phyloP scores from a whole-genome alignment of 208 protist genomes.

The Porcisia deanei region DNA sequence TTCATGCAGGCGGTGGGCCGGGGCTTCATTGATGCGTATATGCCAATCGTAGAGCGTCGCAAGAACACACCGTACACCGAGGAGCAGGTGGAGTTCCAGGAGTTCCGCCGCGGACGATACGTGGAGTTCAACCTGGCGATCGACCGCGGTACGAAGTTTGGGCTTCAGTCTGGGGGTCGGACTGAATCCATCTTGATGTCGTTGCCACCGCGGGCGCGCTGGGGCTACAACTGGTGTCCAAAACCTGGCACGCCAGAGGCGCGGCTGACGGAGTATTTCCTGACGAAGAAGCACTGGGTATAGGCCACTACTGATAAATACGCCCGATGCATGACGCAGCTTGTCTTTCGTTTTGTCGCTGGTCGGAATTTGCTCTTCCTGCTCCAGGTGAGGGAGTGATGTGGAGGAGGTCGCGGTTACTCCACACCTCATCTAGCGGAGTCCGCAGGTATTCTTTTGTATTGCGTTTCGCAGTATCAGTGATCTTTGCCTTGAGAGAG shows the following conservation, averaged over 20 bases:
- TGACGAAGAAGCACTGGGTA: constrained; percentile 31
- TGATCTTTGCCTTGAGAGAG: neutral
- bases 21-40: constrained; percentile 63
- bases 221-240: constrained; percentile 44
- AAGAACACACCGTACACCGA: constrained; percentile 40
- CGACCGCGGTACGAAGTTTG: constrained; percentile 86
- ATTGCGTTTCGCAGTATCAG: neutral
- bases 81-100: constrained; percentile 70
- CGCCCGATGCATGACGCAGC: neutral
- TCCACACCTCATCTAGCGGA: neutral
- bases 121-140: constrained; percentile 82
- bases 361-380: neutral
- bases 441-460: neutral
- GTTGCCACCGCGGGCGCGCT: constrained; percentile 56
- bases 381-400: neutral
- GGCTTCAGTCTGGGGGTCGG: constrained; percentile 76
- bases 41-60: constrained; percentile 58
- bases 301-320: neutral
- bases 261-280: constrained; percentile 37
- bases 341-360: neutral
- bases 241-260: constrained; percentile 31
- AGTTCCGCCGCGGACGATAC: constrained; percentile 81
- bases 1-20: constrained; percentile 55
- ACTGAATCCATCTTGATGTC: constrained; percentile 92
- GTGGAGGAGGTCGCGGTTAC: neutral